These are phyloP conservation scores for Colletotrichum shisoi DNA, from an alignment of 2,329 filamentous ascomycete species.

Conservation along the genomic window DNA sequence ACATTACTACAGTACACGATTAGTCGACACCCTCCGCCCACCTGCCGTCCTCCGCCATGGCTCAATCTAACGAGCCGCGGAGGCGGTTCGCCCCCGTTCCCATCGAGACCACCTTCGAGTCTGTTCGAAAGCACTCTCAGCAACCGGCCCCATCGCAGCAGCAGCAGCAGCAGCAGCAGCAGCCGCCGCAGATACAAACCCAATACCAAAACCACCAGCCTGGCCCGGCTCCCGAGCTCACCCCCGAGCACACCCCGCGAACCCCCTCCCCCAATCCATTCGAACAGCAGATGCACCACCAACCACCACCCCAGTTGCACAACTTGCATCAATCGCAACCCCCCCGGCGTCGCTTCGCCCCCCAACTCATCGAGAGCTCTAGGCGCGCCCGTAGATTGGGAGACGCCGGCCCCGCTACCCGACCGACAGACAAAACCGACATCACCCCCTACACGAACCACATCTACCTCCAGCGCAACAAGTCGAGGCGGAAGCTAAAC, in stretches of 20 bases:
- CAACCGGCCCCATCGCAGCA: conserved; percentile 37
- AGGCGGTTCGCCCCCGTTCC: conserved; percentile 73
- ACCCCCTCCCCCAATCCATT: conserved; percentile 53
- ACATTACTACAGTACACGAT: not conserved
- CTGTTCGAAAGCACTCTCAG: conserved; percentile 54
- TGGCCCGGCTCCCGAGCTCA: conserved; percentile 66
- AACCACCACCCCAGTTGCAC: conserved; percentile 58
- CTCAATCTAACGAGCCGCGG: conserved; percentile 53
- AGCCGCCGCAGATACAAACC: conserved; percentile 13
- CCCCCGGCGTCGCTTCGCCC: conserved; percentile 67
- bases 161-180: conserved; percentile 34
- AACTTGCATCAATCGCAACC: conserved; percentile 40
- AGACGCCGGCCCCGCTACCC: conserved; percentile 68
- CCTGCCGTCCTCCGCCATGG: conserved; percentile 47
- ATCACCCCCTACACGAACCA: conserved; percentile 70
- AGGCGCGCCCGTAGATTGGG: conserved; percentile 73
- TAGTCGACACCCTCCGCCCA: not conserved
- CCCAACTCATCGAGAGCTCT: conserved; percentile 82
- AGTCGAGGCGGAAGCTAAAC: conserved; percentile 51
- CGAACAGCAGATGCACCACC: conserved; percentile 42
- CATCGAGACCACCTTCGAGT: conserved; percentile 74
- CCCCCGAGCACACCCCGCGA: conserved; percentile 62
- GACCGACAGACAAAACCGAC: conserved; percentile 75
- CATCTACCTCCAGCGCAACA: conserved; percentile 61
- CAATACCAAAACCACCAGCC: conserved; percentile 41